These are phyloP conservation scores for Linnemannia elongata DNA, from an alignment of 192 early-diverging fungal genomes.

Conservation along the genomic window DNA sequence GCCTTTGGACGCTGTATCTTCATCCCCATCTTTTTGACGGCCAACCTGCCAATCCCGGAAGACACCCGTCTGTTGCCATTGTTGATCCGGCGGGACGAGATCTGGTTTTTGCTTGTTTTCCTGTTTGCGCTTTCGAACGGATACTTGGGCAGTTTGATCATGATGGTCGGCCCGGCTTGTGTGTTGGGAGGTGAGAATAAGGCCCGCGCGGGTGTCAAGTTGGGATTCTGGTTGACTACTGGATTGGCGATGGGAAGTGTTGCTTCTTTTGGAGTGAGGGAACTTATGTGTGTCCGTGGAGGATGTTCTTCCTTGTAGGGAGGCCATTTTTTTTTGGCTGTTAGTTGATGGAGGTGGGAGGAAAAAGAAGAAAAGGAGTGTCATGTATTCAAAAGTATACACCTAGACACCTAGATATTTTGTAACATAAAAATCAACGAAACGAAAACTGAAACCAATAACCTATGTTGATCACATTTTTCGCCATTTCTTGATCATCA, in stretches of 20 bases:
- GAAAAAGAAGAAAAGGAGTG: not conserved
- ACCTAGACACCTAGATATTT: not conserved
- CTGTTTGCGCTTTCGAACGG: slow-evolving; percentile 79
- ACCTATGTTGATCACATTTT: not conserved
- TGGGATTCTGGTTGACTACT: slow-evolving; percentile 73
- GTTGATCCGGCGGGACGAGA: slow-evolving; percentile 59
- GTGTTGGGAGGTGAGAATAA: slow-evolving; percentile 61
- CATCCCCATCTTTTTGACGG: slow-evolving; percentile 77
- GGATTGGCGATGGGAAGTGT: slow-evolving; percentile 80
- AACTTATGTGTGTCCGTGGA: slow-evolving; percentile 50
- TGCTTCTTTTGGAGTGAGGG: slow-evolving; percentile 64
- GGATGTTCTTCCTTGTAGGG: slow-evolving; percentile 26
- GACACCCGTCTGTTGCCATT: slow-evolving; percentile 50
- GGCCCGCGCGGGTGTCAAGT: slow-evolving; percentile 72
- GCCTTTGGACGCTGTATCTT: slow-evolving; percentile 68
- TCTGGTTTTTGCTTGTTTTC: slow-evolving; percentile 67
- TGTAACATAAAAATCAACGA: not conserved
- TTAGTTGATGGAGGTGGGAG: not conserved
- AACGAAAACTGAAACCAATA: not conserved
- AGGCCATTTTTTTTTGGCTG: not conserved
- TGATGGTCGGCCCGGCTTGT: slow-evolving; percentile 71
- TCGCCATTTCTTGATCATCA: not conserved
- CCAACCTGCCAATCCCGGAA: slow-evolving; percentile 70
- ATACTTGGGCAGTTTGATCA: slow-evolving; percentile 70
- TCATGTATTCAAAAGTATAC: not conserved